Percentiles rank a stretch among this genome's conserved stretches.
Evolutionary conservation across 202 grass and related monocot genomes (phyloP).

Genomic region (Setaria viridis): DNA sequence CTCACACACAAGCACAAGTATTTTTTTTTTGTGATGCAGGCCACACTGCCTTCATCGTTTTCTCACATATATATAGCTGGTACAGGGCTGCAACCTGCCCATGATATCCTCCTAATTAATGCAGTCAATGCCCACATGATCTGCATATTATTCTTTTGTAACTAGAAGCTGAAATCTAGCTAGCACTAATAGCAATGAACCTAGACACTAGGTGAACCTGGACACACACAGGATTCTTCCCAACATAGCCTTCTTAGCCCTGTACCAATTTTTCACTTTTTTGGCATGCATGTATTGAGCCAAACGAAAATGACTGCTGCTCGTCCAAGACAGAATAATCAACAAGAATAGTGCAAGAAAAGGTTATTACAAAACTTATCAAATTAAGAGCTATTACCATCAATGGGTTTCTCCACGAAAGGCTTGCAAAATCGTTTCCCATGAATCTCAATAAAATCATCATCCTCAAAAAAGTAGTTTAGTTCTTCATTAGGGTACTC

Average conservation of each 20-base stretch:
- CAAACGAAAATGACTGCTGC: neutral
- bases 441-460: conserved; percentile 94
- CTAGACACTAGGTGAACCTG: too few species aligned
- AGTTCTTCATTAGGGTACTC: conserved; percentile 91
- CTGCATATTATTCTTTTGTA: too few species aligned
- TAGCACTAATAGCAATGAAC: too few species aligned
- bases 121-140: too few species aligned
- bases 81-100: too few species aligned
- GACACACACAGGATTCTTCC: too few species aligned
- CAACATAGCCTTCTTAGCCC: neutral
- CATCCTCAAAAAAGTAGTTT: conserved; percentile 91
- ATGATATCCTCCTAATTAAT: too few species aligned
- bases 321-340: conserved; percentile 12
- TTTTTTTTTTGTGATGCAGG: too few species aligned
- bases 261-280: neutral
- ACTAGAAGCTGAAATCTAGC: too few species aligned
- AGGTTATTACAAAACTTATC: conserved; percentile 16
- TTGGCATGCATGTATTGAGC: conserved; percentile 1
- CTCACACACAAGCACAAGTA: too few species aligned
- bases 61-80: too few species aligned
- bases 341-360: conserved; percentile 29
- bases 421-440: conserved; percentile 91
- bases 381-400: conserved; percentile 69
- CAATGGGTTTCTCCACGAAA: conserved; percentile 96
- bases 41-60: too few species aligned